These are phyloP conservation scores for Cichorium intybus DNA, from an alignment of 140 eudicot species.

Conservation along the genomic window DNA sequence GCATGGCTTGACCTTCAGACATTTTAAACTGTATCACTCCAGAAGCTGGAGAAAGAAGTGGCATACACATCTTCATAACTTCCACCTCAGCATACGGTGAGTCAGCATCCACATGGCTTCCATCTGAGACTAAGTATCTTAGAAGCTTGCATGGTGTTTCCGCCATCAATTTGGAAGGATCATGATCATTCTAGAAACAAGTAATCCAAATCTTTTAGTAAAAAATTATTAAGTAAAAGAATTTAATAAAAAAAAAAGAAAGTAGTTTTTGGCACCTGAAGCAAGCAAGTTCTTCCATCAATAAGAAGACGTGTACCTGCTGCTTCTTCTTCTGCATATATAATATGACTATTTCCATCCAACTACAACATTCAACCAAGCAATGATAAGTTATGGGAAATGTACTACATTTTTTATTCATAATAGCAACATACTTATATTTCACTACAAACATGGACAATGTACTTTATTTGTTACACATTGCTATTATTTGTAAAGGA, in stretches of 20 bases:
- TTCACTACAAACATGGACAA: too few relatives aligned
- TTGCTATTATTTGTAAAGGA: too few relatives aligned
- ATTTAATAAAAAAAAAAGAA: not conserved
- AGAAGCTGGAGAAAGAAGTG: constrained; percentile 96
- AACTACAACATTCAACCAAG: constrained; percentile 47
- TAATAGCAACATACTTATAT: too few relatives aligned
- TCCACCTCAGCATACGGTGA: constrained; percentile 98
- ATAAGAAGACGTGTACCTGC: constrained; percentile 98
- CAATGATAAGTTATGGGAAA: not conserved
- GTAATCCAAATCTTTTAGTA: constrained; percentile 14
- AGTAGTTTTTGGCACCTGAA: constrained; percentile 77
- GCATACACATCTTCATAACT: constrained; percentile 99
- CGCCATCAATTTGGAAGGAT: constrained; percentile 90
- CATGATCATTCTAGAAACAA: constrained; percentile 80
- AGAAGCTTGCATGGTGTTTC: constrained; percentile 99
- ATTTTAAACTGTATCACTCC: constrained; percentile 75
- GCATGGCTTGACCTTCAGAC: constrained; percentile 99
- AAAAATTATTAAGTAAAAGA: not conserved
- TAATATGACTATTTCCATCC: constrained; percentile 95
- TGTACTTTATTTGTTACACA: too few relatives aligned
- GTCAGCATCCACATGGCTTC: constrained; percentile 94
- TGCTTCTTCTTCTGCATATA: constrained; percentile 99
- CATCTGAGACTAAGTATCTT: constrained; percentile 70
- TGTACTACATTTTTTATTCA: too few relatives aligned
- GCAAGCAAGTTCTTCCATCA: constrained; percentile 99